Evolutionary conservation across 208 protist genomes (phyloP), one percentile per base, ranked within the genome.

Genomic region (Phytomonas serpens): DNA sequence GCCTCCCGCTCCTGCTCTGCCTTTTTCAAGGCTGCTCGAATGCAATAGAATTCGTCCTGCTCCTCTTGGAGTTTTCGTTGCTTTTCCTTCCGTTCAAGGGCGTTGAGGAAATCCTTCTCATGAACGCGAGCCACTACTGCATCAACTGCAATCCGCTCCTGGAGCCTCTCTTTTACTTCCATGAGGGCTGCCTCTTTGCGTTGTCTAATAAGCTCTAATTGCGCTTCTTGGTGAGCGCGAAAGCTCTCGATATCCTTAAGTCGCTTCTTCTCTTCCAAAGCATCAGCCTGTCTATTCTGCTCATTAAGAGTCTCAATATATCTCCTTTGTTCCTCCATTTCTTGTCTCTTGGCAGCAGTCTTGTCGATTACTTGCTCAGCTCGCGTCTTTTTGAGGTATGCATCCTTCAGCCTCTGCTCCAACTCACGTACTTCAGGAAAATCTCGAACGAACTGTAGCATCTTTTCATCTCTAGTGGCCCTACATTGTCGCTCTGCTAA

Each of bases 91-190:
- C 79, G 77, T 30, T 85, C 81, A 27, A 94, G 79, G 6, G 74
- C 72, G 23, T 95, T 83, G 40, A 93, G 70, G 66, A 94, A 90
- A 64, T 95, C 90, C 68, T 93, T 83, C 76, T 95, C 88, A 66
- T 93, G 89, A 29, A 95, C 81, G 7, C 89, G 84, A 1, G 90
- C 87, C 65, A 93, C 90, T 27, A 97, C 87, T 0, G 85, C 89
- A 57, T 97, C 90, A 62, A 97, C 93, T 0, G 85, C 88, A n/a
- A 93, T 85, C 47, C 90, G 87, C 81, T 97, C 93, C 79, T 85
- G 83, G 61, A 85, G 80, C 14, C 74, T 80, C 70, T 87, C 74
- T 74, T 84, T 79, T 33, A 83, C 87, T 71, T 94, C 90, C 30
- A 73, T 74, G 52, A 83, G 37, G 19, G 85, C 74, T 9, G 80